Percentiles rank a stretch among this genome's conserved stretches.
Evolutionary conservation across 129 eudicot species (phyloP).

Genomic region (Centrapalus pauciflorus): DNA sequence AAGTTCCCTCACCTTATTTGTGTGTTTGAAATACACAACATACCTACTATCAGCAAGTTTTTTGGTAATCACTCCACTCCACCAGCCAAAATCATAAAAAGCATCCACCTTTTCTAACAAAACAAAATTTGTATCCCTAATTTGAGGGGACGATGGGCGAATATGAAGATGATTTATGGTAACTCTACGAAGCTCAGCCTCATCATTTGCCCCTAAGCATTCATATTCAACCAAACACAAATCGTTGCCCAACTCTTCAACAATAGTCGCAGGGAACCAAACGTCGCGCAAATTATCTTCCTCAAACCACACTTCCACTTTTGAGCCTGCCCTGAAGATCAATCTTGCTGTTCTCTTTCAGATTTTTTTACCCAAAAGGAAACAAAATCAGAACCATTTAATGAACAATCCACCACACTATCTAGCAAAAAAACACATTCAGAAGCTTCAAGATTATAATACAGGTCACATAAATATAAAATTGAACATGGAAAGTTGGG

Average conservation of each 20-base stretch:
- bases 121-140: constrained; percentile 36
- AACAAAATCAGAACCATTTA: constrained; percentile 26
- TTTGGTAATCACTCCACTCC: constrained; percentile 64
- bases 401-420: constrained; percentile 10
- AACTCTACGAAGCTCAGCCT: constrained; percentile 26
- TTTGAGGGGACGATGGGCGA: constrained; percentile 47
- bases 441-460: too few relatives aligned
- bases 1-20: constrained; percentile 40
- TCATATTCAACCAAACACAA: constrained; percentile 40
- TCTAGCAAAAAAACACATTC: not conserved
- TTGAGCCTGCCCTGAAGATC: constrained; percentile 50
- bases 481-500: not conserved
- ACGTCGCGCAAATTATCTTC: constrained; percentile 28
- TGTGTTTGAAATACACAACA: constrained; percentile 43
- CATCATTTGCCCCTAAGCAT: not conserved
- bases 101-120: constrained; percentile 72
- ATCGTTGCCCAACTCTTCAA: constrained; percentile 31
- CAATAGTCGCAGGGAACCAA: constrained; percentile 70
- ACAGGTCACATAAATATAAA: constrained; percentile 1
- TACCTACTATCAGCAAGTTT: constrained; percentile 55
- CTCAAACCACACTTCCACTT: constrained; percentile 54
- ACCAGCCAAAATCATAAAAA: constrained; percentile 54
- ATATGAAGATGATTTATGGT: constrained; percentile 41
- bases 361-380: constrained; percentile 19
- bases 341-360: constrained; percentile 48